phyloP scores from a whole-genome alignment of 1,139 yeast genomes.

The Suhomyces kunorum region DNA sequence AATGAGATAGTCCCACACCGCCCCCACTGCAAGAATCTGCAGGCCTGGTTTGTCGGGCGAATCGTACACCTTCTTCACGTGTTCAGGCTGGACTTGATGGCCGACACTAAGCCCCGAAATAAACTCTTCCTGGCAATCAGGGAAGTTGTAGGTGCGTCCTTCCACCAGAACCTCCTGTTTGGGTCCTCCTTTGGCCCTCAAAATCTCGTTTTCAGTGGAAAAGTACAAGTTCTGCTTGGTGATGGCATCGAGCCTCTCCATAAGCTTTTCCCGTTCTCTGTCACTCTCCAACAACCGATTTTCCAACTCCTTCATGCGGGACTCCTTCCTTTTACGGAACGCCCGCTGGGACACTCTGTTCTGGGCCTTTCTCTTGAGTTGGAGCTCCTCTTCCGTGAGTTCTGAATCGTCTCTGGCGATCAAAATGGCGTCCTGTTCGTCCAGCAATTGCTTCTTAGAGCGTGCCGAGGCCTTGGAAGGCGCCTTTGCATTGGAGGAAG shows the following conservation, averaged over 20 bases:
- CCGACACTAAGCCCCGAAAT: constrained; percentile 32
- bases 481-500: not conserved
- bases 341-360: constrained; percentile 91
- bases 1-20: constrained; percentile 77
- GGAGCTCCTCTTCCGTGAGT: constrained; percentile 50
- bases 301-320: constrained; percentile 68
- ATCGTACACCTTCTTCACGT: constrained; percentile 35
- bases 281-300: constrained; percentile 61
- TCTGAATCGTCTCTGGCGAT: constrained; percentile 44
- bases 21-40: constrained; percentile 67
- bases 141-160: constrained; percentile 34
- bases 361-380: constrained; percentile 69
- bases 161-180: constrained; percentile 1
- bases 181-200: constrained; percentile 20
- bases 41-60: constrained; percentile 37
- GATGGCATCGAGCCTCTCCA: constrained; percentile 55
- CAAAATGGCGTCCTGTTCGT: constrained; percentile 41
- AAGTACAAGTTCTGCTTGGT: constrained; percentile 56
- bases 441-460: constrained; percentile 33
- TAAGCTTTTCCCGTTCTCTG: constrained; percentile 52
- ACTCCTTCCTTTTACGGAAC: constrained; percentile 81
- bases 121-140: constrained; percentile 38
- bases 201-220: constrained; percentile 59
- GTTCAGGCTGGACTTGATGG: constrained; percentile 22
- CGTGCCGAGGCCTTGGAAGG: constrained; percentile 20